Evolutionary conservation across 1,139 yeast species (phyloP).

Genomic region (Sugiyamaella japonica): DNA sequence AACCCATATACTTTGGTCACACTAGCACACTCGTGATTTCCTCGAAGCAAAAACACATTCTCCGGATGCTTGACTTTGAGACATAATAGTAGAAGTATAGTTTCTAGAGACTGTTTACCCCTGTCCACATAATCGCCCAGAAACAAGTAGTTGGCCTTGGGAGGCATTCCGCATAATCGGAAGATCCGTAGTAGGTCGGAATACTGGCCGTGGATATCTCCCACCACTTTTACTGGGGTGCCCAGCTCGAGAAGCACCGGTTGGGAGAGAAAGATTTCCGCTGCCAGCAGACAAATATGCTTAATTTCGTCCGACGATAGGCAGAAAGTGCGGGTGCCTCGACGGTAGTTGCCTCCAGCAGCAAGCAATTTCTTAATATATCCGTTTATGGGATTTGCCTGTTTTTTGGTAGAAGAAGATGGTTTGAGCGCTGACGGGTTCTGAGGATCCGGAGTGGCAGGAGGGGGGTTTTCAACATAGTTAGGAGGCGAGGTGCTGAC

Average conservation of each 20-base stretch:
- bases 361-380: constrained; percentile 15
- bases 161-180: constrained; percentile 78
- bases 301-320: constrained; percentile 57
- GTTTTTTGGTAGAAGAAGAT: constrained; percentile 15
- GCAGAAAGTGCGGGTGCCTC: constrained; percentile 30
- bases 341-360: constrained; percentile 5
- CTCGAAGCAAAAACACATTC: constrained; percentile 77
- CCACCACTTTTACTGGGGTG: constrained; percentile 84
- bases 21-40: constrained; percentile 83
- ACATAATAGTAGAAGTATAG: constrained; percentile 67
- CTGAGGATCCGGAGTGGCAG: neutral
- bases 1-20: constrained; percentile 85
- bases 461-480: neutral
- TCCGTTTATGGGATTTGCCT: constrained; percentile 10
- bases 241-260: constrained; percentile 74
- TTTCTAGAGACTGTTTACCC: constrained; percentile 80
- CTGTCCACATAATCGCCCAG: constrained; percentile 87
- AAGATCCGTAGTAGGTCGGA: constrained; percentile 72
- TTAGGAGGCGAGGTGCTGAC: constrained; percentile 18
- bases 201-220: constrained; percentile 86
- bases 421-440: neutral
- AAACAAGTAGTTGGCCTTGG: constrained; percentile 72
- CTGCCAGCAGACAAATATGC: constrained; percentile 62
- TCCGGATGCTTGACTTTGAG: constrained; percentile 81
- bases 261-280: constrained; percentile 70